Percentiles rank a stretch among this genome's conserved stretches.
phyloP scores from a whole-genome alignment of 1,139 yeast genomes.

The Pichia sp. region DNA sequence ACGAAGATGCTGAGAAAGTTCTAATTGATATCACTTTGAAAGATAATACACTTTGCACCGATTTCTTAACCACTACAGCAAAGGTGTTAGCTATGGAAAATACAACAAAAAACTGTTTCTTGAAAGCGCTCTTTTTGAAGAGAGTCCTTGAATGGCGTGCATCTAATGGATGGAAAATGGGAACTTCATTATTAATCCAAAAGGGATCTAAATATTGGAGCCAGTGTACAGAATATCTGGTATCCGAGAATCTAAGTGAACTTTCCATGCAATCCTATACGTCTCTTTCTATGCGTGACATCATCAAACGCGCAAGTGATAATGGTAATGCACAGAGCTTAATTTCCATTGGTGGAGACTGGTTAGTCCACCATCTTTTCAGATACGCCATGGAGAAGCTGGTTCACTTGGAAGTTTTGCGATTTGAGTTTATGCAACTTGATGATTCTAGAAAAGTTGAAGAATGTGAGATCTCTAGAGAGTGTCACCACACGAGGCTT shows the following conservation, averaged over 20 bases:
- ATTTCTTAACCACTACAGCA: background rate
- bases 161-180: no score
- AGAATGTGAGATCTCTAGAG: background rate
- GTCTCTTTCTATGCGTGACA: no score
- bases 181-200: background rate
- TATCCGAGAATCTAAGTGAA: background rate
- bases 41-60: no score
- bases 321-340: background rate
- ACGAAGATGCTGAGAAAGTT: background rate
- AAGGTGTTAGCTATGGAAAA: constrained; percentile 6
- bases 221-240: background rate
- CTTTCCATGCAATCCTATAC: no score
- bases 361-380: background rate
- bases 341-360: background rate
- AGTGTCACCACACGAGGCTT: background rate
- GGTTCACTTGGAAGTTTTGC: background rate
- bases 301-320: background rate
- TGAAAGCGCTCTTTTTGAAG: constrained; percentile 18
- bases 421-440: background rate
- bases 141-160: constrained; percentile 10
- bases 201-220: background rate
- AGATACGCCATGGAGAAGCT: background rate
- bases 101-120: constrained; percentile 11
- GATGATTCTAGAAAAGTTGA: background rate
- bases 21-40: background rate